Conservation (phyloP, 2,329 filamentous ascomycete species). For the Trichoderma atrobrunneum region DNA sequence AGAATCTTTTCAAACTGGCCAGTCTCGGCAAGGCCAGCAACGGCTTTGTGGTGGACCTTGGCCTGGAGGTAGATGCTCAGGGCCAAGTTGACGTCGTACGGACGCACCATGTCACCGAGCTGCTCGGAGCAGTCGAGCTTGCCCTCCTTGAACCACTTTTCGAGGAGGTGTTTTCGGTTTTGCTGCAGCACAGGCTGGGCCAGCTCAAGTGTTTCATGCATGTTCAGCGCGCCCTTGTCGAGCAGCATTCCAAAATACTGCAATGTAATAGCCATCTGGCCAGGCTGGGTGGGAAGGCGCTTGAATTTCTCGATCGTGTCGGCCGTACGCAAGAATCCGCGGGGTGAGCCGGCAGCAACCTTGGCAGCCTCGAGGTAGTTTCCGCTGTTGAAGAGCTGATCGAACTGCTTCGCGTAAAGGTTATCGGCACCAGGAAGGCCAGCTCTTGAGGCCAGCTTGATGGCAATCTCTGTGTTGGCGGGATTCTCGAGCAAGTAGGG, state of each 20-base stretch:
- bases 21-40: conserved; percentile 90
- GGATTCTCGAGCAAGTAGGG: conserved; percentile 96
- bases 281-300: conserved; percentile 72
- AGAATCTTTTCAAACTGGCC: conserved; percentile 97
- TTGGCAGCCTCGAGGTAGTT: conserved; percentile 89
- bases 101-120: conserved; percentile 87
- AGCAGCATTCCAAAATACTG: conserved; percentile 98
- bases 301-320: conserved; percentile 98
- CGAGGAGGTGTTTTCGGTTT: conserved; percentile 89
- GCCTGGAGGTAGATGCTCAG: conserved; percentile 87
- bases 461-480: conserved; percentile 86
- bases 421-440: conserved; percentile 92
- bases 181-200: conserved; percentile 89
- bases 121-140: conserved; percentile 97
- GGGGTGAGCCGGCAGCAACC: conserved; percentile 92
- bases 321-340: conserved; percentile 88
- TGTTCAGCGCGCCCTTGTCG: conserved; percentile 91
- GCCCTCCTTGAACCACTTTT: conserved; percentile 96
- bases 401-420: conserved; percentile 89
- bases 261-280: conserved; percentile 88
- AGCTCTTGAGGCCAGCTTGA: conserved; percentile 93
- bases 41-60: conserved; percentile 87
- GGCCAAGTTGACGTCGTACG: conserved; percentile 85
- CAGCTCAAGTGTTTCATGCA: conserved; percentile 89
- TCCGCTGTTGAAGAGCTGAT: conserved; percentile 75